phyloP scores from a whole-genome alignment of 306 rosid species.

The Erythrophleum fordii region DNA sequence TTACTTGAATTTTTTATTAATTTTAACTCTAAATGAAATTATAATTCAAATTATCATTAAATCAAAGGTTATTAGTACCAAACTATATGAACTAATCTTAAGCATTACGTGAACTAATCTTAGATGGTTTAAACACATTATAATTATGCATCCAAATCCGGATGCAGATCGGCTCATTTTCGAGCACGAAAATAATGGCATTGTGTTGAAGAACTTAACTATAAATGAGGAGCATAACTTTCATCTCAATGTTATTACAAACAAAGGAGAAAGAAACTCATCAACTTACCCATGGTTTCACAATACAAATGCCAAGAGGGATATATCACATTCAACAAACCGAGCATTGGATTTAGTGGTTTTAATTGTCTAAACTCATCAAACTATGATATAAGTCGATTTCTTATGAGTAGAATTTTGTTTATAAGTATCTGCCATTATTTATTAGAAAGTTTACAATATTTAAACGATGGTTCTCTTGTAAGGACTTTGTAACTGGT shows the following conservation, averaged over 20 bases:
- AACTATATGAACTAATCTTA: no score
- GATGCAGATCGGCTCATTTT: no score
- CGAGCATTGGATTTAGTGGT: constrained; percentile 59
- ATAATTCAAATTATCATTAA: no score
- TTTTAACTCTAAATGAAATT: no score
- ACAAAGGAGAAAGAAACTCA: constrained; percentile 50
- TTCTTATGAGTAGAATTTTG: constrained; percentile 12
- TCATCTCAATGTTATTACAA: constrained; percentile 52
- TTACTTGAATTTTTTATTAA: no score
- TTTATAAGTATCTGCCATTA: neutral
- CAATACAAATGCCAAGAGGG: constrained; percentile 51
- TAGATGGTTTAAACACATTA: no score
- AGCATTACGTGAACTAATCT: no score
- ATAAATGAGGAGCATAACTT: constrained; percentile 52
- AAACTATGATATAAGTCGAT: constrained; percentile 59
- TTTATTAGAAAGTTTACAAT: neutral
- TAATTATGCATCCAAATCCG: no score
- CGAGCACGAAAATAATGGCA: no score
- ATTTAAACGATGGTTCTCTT: constrained; percentile 20
- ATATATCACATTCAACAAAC: constrained; percentile 57
- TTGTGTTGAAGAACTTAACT: constrained; percentile 49
- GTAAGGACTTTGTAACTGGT: constrained; percentile 55
- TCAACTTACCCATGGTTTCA: constrained; percentile 61
- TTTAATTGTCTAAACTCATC: constrained; percentile 60
- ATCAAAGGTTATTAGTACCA: no score